These are phyloP conservation scores for Rhododendron mucronatum DNA, from an alignment of 148 eudicot species.

Conservation along the genomic window DNA sequence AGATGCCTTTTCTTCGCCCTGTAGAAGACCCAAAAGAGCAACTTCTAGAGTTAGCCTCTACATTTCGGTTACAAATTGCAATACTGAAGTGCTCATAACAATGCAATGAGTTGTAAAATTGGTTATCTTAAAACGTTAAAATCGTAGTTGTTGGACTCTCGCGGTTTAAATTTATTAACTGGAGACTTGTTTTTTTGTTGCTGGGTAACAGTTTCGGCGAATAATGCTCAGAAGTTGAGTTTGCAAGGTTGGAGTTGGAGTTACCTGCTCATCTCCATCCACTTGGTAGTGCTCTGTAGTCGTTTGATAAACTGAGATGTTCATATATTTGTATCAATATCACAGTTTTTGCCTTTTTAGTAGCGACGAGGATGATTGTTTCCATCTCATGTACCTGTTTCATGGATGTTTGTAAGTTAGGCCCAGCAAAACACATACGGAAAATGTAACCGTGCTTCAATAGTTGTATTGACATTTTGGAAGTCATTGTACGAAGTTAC, in stretches of 20 bases:
- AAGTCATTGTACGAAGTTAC: background rate
- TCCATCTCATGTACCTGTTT: background rate
- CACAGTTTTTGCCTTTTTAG: background rate
- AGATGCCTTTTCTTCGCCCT: background rate
- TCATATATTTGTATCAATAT: conserved; percentile 5
- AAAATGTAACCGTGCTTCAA: background rate
- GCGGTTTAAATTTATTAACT: background rate
- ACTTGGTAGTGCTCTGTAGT: conserved; percentile 28
- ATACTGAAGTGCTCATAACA: background rate
- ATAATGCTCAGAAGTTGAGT: conserved; percentile 24
- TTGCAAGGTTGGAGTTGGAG: conserved; percentile 34
- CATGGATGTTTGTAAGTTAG: background rate
- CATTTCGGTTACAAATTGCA: background rate
- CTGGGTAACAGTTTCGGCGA: background rate
- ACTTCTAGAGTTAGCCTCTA: background rate
- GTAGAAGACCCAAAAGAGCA: background rate
- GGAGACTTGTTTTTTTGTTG: background rate
- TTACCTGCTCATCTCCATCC: conserved; percentile 25
- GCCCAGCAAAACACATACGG: background rate
- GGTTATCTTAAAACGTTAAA: background rate
- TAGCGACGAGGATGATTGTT: background rate
- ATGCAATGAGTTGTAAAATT: background rate
- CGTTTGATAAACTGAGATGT: background rate
- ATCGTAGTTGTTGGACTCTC: background rate
- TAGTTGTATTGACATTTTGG: background rate